Conservation (phyloP, 208 protist species). For the Trypanosoma scelopori region DNA sequence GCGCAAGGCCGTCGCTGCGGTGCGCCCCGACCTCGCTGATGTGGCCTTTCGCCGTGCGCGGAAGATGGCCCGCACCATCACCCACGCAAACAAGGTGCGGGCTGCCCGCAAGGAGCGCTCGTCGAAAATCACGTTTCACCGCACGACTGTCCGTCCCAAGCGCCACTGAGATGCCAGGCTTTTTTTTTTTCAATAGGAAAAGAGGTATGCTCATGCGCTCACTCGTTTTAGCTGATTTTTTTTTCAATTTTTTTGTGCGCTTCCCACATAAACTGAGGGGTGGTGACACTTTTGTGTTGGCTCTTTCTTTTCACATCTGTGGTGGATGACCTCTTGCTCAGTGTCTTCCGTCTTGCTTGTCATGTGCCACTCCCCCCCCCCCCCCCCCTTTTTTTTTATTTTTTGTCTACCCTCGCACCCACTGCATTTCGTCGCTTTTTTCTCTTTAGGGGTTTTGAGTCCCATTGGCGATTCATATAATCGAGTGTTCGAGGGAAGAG, state of each 20-base stretch:
- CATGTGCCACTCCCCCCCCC: no score
- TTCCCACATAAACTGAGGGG: no score
- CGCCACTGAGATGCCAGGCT: conserved; percentile 33
- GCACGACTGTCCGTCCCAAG: conserved; percentile 75
- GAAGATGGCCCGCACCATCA: conserved; percentile 60
- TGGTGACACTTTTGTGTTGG: no score
- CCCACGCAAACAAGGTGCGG: conserved; percentile 60
- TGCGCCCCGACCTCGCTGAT: conserved; percentile 81
- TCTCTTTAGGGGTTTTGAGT: no score
- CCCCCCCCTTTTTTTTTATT: no score
- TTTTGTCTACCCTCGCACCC: no score
- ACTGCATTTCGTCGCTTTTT: no score
- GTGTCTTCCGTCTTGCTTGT: no score
- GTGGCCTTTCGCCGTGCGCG: conserved; percentile 79
- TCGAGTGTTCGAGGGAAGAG: no score
- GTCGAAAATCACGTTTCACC: conserved; percentile 65
- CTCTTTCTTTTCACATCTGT: no score
- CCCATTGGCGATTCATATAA: no score
- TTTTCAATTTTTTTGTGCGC: background rate
- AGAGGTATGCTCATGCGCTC: background rate
- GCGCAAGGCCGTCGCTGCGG: conserved; percentile 62
- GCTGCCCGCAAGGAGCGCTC: conserved; percentile 83
- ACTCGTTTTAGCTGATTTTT: background rate
- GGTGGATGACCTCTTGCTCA: no score
- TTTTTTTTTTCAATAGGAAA: conserved; percentile 1